Base-by-base conservation (phyloP, 768 basidiomycete genomes). In the Rhodocollybia butyracea region DNA sequence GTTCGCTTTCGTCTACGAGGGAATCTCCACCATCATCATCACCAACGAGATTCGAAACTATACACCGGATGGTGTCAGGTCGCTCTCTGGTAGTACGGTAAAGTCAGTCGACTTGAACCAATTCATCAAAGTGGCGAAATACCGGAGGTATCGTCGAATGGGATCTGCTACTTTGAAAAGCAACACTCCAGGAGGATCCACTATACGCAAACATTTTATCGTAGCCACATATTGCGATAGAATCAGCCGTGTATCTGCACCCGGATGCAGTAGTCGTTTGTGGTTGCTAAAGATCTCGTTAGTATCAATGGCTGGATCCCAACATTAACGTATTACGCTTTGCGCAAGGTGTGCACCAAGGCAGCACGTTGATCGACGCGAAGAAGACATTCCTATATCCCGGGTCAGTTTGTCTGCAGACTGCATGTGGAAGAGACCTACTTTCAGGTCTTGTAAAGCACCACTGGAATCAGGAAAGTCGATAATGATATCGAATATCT, bases 401-500 rank as follows among this genome's bases (percentile, higher is more conserved):
- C n/a, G n/a, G 19, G 3, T 17, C 13, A 41, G n/a, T n/a, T 51
- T 26, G 31, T 53, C 47, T 57, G 26, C 21, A 13, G 17, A 21
- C 38, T 15, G 3, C 45, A 53, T 36, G 21, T 12, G 27, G 6
- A 48, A 11, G 34, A 15, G 1, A 51, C 58, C 11, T 57, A 91
- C 94, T 73, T 83, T 89, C 19, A 98, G 76, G 70, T 99, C 97
- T 55, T 88, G 80, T 19, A 98, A 71, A 0, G 94, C 94, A 3
- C 87, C 84, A 60, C 75, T 77, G 0, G 95, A 96, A 57, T 94
- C 90, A 0, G 96, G 94, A 62, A 84, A 95, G 63, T 96, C 92
- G 54, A 98, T 86, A 56, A 98, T 96, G 54, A 98, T 97, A 60
- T 96, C 93, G 65, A 97, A 98, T 19, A 98, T 88, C 67, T 98